Base-by-base conservation (phyloP, 202 grass and related monocot species). In the Carex arenaria region DNA sequence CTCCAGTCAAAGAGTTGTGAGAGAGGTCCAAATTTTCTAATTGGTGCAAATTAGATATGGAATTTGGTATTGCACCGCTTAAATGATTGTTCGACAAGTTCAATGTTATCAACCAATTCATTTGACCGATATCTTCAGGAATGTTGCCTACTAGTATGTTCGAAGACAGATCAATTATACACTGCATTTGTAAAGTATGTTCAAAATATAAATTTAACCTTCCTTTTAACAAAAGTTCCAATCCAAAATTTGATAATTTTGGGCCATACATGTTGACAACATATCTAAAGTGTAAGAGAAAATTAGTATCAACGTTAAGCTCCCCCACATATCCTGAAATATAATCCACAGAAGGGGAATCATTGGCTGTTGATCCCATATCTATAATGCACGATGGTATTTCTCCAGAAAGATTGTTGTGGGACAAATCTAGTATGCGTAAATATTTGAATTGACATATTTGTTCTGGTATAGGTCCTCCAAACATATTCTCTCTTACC, bases 101-200 rank as follows among this genome's bases (percentile, higher is more conserved):
- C 10, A 89, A 0, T 9, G 20, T 65, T 0, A 32, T 2, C 13
- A 89, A 12, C 84, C 84, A 87, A 18, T 13, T 54, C 64, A 89
- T 86, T 52, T 4, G 1, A 22, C 80, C 84, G 6, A 86, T 77
- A 3, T 71, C 1, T 42, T 80, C 40, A 7, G 64, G 84, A 67
- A 89, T 84, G 20, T 56, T 54, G 40, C 88, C 88, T 28, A 20
- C 7, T 64, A 89, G 34, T 28, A 57, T 42, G 19, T 87, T 89
- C 0, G 80, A 80, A 84, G 88, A 89, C 4, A 89, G 56, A 20
- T 89, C 88, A 2, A 89, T n/a, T 12, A 70, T 40, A 76, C 69
- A 32, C 28, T 78, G 55, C 13, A 11, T 18, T 32, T 2, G 31
- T 13, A 84, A 64, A 15, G 0, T 32, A 32, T 32, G 2, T 1